Conservation (phyloP, 2,329 filamentous ascomycete genomes). For the Eutypella sp. region DNA sequence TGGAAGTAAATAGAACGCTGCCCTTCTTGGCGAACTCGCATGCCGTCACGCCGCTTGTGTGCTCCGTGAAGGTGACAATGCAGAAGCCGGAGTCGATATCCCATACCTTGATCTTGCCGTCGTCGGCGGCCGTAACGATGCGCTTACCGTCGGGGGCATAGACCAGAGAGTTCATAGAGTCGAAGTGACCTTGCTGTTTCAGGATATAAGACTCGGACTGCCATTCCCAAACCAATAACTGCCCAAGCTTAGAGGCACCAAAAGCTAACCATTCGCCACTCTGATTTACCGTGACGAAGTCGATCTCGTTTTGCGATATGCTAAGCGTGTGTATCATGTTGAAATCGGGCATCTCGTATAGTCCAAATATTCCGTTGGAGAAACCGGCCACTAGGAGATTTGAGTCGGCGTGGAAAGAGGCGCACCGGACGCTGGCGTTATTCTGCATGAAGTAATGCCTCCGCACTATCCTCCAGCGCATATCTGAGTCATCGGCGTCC, state of each 20-base stretch:
- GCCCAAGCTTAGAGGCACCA: conserved; percentile 88
- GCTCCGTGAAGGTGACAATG: conserved; percentile 96
- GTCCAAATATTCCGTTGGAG: conserved; percentile 85
- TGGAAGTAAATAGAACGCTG: conserved; percentile 92
- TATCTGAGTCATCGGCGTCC: conserved; percentile 58
- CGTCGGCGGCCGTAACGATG: conserved; percentile 89
- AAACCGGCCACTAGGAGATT: conserved; percentile 96
- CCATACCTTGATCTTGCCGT: conserved; percentile 98
- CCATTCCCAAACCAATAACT: conserved; percentile 99
- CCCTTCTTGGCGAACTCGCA: conserved; percentile 94
- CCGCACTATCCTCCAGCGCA: conserved; percentile 87
- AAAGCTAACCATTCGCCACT: conserved; percentile 97
- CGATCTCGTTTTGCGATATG: conserved; percentile 95
- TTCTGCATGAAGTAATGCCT: conserved; percentile 93
- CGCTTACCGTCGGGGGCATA: conserved; percentile 93
- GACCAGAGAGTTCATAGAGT: conserved; percentile 86
- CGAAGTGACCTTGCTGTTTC: conserved; percentile 96
- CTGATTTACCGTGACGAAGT: conserved; percentile 90
- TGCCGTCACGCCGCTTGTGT: conserved; percentile 87
- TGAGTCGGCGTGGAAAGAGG: conserved; percentile 79
- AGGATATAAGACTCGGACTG: conserved; percentile 98
- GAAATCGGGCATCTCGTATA: conserved; percentile 95
- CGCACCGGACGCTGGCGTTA: conserved; percentile 79
- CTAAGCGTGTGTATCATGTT: conserved; percentile 89
- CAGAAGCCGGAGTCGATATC: conserved; percentile 96